Base-by-base conservation (phyloP, 2,329 filamentous ascomycete species). In the Didymella pomorum region DNA sequence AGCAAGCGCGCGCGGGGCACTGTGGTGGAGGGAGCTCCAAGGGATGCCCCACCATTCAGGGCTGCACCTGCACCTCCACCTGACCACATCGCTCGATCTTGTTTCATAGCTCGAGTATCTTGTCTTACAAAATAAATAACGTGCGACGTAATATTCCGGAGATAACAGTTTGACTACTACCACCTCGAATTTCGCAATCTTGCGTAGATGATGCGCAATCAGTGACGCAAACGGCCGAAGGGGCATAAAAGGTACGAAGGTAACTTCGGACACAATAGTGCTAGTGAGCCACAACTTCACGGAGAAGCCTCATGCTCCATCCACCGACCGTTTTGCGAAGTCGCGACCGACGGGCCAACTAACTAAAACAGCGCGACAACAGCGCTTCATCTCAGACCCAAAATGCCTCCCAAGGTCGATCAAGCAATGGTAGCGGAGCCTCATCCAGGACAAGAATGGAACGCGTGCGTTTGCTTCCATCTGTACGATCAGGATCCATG, bases 151-250 rank as follows among this genome's bases (percentile, higher is more conserved):
- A 10, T 14, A n/a, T 26, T 14, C 14, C 12, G n/a, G 12, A n/a
- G 11, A 26, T 8, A n/a, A 9, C 21, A 8, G 3, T 26, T 26
- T 26, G 37, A 23, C 20, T 41, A 23, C 20, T 4, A 8, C 7
- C 11, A 23, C 12, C 20, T 23, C 18, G 37, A 14, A 14, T 12
- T 14, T 26, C 14, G 14, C 23, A n/a, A n/a, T 26, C 14, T n/a
- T 25, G 14, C 14, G 20, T 52, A 25, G 42, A 45, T 8, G 18
- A 21, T n/a, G 18, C 21, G 37, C 52, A 41, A 44, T 44, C 12
- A 18, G n/a, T 45, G 31, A 35, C 43, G 31, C 18, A 43, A 47
- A 43, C 42, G 43, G 43, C 26, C 21, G n/a, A 33, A 45, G 47
- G 12, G 20, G 46, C 29, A 14, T 7, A 11, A 8, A 29, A n/a